Conservation (phyloP, 2,329 filamentous ascomycete genomes). For the Apiospora malaysiana region DNA sequence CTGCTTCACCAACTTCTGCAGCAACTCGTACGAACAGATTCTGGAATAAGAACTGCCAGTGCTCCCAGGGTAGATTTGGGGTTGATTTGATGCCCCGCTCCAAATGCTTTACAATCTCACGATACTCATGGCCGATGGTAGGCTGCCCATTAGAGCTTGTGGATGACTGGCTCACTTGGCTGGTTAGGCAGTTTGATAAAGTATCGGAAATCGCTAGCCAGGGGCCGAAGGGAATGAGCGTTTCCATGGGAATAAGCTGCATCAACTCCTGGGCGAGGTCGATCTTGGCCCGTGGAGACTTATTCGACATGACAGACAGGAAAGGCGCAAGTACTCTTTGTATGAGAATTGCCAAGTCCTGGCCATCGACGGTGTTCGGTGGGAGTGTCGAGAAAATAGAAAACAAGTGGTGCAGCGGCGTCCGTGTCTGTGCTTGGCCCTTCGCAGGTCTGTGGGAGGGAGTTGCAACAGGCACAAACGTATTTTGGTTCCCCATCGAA, state of each 20-base stretch:
- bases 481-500: constrained; percentile 56
- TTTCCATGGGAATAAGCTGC: constrained; percentile 52
- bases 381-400: constrained; percentile 62
- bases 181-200: constrained; percentile 49
- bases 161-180: constrained; percentile 44
- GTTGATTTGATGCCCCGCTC: constrained; percentile 62
- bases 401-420: constrained; percentile 71
- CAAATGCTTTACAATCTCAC: constrained; percentile 71
- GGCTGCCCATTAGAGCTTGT: constrained; percentile 48
- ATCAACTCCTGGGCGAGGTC: constrained; percentile 59
- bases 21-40: constrained; percentile 61
- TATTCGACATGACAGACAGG: constrained; percentile 48
- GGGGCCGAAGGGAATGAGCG: constrained; percentile 52
- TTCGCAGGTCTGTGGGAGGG: constrained; percentile 68
- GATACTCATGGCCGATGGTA: constrained; percentile 70
- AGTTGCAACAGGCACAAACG: constrained; percentile 67
- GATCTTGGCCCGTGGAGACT: constrained; percentile 48
- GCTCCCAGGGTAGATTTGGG: constrained; percentile 51
- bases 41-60: constrained; percentile 63
- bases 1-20: constrained; percentile 70
- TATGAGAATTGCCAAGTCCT: constrained; percentile 53
- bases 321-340: constrained; percentile 63
- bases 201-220: constrained; percentile 59
- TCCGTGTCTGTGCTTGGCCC: constrained; percentile 55
- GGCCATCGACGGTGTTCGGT: constrained; percentile 53